Evolutionary conservation across 768 basidiomycete genomes (phyloP), one percentile per base, ranked within the genome.

Genomic region (Rhizopogon rudus): DNA sequence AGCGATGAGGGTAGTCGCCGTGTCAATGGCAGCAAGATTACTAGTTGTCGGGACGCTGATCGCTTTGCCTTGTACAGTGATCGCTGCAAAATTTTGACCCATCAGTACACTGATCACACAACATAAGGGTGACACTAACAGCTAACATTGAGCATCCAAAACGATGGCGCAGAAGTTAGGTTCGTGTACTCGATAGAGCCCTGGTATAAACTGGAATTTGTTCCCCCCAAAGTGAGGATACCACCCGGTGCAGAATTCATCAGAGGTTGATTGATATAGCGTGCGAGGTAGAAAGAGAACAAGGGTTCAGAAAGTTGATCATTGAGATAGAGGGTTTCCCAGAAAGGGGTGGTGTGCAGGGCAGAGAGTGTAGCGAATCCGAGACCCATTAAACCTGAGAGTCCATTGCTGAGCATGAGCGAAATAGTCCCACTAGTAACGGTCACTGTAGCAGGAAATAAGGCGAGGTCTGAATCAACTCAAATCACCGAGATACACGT

Each of bases 1-100:
- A 20, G 90, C 95, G 56, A 99, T 89, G 55, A 98, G 80, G 2
- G 94, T 96, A 0, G 96, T 98, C 22, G 93, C 95, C 0, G 94
- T 97, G 65, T 98, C 96, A 56, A 98, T 97, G 8, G 93, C 93
- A 14, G 87, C 79, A 8, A 86, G 65, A 0, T 70, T 51, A 33
- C 60, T 52, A 22, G 78, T 79, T 1, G 75, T 70, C 1, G 79
- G 55, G 12, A 87, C 63, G 0, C 66, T 48, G 13, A 88, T 66
- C 0, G 66, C 54, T 0, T 76, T 70, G 2, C 84, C 83, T 58
- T 86, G 77, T 4, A 91, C 81, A 1, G 81, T 85, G 4, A 91
- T 54, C 20, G 64, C 88, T 90, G 40, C 5, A 44, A 29, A 60
- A 20, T 29, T 13, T 44, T 45, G 16, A 55, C 29, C 45, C 55